A percentile compares a stretch with the other conserved stretches of the same genome.
Evolutionary conservation across 129 eudicot species (phyloP).

Genomic region (Gnaphalium uliginosum): DNA sequence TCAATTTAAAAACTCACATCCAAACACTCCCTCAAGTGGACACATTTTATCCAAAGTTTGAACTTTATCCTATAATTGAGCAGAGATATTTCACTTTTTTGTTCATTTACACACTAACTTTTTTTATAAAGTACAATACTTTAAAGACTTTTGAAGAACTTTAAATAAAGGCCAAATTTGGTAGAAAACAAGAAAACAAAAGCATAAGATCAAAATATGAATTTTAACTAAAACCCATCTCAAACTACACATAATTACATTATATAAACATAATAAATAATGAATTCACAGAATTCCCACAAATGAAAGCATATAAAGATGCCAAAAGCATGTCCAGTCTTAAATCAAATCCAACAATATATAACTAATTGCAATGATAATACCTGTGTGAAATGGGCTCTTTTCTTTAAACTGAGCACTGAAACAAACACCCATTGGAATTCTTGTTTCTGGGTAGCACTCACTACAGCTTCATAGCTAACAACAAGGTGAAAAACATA

Average conservation of each 20-base stretch:
- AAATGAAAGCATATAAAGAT: not conserved
- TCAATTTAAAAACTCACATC: not conserved
- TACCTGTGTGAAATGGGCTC: conserved; percentile 65
- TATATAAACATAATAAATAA: not conserved
- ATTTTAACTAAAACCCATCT: not conserved
- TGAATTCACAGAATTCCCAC: not conserved
- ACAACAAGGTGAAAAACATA: conserved; percentile 12
- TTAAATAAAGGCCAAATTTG: not conserved
- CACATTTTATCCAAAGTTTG: not conserved
- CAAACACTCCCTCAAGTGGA: not conserved
- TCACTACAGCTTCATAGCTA: conserved; percentile 14
- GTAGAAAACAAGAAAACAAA: not conserved
- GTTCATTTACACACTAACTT: not conserved
- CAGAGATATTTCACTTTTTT: not conserved
- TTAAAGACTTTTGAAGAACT: not conserved
- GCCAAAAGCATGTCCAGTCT: not conserved
- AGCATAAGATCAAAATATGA: not conserved
- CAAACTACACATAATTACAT: not conserved
- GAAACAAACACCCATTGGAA: conserved; percentile 72
- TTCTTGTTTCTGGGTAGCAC: not conserved
- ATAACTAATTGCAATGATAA: not conserved
- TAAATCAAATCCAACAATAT: not conserved
- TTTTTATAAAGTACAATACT: not conserved
- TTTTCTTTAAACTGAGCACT: conserved; percentile 64
- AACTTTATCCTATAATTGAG: not conserved